Evolutionary conservation across 768 basidiomycete species (phyloP).

Genomic region (Leccinum boreale): DNA sequence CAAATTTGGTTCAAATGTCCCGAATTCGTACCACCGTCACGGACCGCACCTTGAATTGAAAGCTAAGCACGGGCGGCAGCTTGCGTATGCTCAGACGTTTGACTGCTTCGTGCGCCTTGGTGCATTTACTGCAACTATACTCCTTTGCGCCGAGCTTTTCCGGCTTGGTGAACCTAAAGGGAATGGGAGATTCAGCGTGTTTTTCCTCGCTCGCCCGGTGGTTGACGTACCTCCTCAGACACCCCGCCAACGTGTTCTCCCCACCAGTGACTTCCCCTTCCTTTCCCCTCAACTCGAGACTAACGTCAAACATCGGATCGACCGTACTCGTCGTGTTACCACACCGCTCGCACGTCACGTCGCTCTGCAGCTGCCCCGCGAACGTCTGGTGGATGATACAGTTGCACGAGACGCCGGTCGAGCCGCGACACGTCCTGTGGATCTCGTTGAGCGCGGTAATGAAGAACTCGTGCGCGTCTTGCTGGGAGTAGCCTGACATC

Average conservation of each 20-base stretch:
- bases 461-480: conserved; percentile 90
- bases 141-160: conserved; percentile 82
- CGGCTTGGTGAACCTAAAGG: conserved; percentile 71
- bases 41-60: conserved; percentile 79
- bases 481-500: conserved; percentile 89
- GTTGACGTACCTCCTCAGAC: conserved; percentile 61
- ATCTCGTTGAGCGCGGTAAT: conserved; percentile 84
- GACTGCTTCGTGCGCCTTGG: conserved; percentile 71
- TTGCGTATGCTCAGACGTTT: conserved; percentile 83
- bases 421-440: conserved; percentile 72
- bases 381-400: conserved; percentile 93
- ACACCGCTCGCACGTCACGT: conserved; percentile 86
- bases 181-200: not conserved
- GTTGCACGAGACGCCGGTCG: conserved; percentile 76
- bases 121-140: conserved; percentile 83
- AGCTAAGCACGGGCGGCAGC: conserved; percentile 85
- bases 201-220: not conserved
- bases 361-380: conserved; percentile 81
- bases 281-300: conserved; percentile 71
- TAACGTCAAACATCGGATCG: conserved; percentile 90
- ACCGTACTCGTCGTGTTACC: conserved; percentile 71
- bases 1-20: not conserved
- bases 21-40: not conserved
- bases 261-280: conserved; percentile 41
- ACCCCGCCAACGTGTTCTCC: conserved; percentile 71